Percentiles rank a stretch among this genome's conserved stretches.
Conservation (phyloP, 257 asterid genomes). For the Rubia yunnanensis region DNA sequence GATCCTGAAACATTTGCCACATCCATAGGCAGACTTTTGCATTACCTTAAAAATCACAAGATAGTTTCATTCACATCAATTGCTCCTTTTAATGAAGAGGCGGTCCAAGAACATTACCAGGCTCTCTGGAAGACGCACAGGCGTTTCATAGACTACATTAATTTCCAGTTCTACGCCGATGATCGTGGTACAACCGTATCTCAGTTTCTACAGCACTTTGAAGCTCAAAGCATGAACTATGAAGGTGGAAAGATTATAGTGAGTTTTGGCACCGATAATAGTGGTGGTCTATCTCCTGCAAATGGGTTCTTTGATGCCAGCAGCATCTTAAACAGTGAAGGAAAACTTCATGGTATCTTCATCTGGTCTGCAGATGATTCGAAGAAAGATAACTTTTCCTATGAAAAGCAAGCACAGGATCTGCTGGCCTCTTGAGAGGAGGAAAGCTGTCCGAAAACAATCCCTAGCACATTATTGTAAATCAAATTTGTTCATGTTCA, state of each 20-base stretch:
- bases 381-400: slow-evolving; percentile 34
- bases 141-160: slow-evolving; percentile 54
- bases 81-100: slow-evolving; percentile 47
- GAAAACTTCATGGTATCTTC: slow-evolving; percentile 70
- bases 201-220: slow-evolving; percentile 52
- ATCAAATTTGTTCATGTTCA: not conserved
- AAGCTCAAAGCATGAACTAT: slow-evolving; percentile 42
- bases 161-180: slow-evolving; percentile 70
- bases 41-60: slow-evolving; percentile 41
- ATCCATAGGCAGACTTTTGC: slow-evolving; percentile 52
- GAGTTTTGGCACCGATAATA: slow-evolving; percentile 58
- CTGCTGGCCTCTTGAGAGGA: slow-evolving; percentile 24
- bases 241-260: slow-evolving; percentile 42
- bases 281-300: slow-evolving; percentile 52
- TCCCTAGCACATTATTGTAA: not conserved
- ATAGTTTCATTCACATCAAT: slow-evolving; percentile 49
- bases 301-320: slow-evolving; percentile 65
- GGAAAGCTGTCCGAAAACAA: not conserved
- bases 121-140: slow-evolving; percentile 57
- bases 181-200: slow-evolving; percentile 34
- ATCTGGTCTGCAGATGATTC: slow-evolving; percentile 86
- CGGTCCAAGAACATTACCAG: slow-evolving; percentile 42
- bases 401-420: slow-evolving; percentile 49
- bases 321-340: slow-evolving; percentile 29
- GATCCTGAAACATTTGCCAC: slow-evolving; percentile 65